Percentiles rank a stretch among this genome's conserved stretches.
phyloP scores from a whole-genome alignment of 768 basidiomycete genomes.

The Sarcodon sp. region DNA sequence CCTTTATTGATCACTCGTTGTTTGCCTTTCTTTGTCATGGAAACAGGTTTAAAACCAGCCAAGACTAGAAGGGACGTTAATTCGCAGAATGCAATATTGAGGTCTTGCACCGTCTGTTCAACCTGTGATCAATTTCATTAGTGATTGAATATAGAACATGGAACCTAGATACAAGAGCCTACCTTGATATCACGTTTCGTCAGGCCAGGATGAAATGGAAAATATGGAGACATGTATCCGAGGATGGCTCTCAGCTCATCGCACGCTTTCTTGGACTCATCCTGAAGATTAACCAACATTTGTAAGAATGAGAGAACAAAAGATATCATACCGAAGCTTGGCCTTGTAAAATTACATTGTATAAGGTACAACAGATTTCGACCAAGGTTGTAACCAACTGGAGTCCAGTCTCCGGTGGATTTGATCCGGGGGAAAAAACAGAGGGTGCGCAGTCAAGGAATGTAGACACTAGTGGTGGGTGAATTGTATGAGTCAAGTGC shows the following conservation, averaged over 20 bases:
- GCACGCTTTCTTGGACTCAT: constrained; percentile 11
- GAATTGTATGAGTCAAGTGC: constrained; percentile 64
- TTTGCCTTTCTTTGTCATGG: constrained; percentile 3
- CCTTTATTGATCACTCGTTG: background rate
- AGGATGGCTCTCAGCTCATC: constrained; percentile 49
- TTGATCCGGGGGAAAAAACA: constrained; percentile 61
- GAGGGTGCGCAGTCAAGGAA: constrained; percentile 81
- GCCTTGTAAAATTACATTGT: constrained; percentile 38
- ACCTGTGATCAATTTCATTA: constrained; percentile 25
- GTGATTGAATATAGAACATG: constrained; percentile 1
- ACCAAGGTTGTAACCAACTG: constrained; percentile 45
- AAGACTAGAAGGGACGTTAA: constrained; percentile 53
- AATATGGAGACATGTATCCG: constrained; percentile 68
- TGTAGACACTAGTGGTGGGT: constrained; percentile 67
- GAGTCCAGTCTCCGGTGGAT: constrained; percentile 44
- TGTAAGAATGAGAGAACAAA: background rate
- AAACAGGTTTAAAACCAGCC: constrained; percentile 13
- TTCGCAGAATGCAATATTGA: constrained; percentile 72
- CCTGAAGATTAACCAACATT: background rate
- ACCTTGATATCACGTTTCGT: constrained; percentile 47
- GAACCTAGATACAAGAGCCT: background rate
- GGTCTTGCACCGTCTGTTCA: constrained; percentile 53
- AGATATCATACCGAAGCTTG: constrained; percentile 21
- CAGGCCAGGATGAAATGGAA: constrained; percentile 48
- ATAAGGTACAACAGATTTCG: constrained; percentile 47